Conservation (phyloP, 1,139 yeast species). For the Lodderomyces pseudojiufengensis region DNA sequence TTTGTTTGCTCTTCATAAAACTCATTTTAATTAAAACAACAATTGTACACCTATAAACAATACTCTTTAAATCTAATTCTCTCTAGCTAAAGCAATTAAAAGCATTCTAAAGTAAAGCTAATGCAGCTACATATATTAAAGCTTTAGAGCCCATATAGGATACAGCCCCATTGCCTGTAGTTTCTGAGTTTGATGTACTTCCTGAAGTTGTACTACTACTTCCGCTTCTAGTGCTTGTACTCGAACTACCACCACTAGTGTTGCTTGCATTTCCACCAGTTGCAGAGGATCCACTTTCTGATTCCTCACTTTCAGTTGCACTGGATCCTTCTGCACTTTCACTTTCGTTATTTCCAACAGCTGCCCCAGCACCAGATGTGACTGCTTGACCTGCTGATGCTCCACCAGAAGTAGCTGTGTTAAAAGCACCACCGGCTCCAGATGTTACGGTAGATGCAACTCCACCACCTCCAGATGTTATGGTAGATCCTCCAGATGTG, state of each 20-base stretch:
- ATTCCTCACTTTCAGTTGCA: background rate
- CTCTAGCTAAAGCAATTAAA: background rate
- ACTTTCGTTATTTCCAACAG: background rate
- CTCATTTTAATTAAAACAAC: background rate
- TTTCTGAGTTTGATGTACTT: conserved; percentile 3
- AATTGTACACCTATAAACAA: no score
- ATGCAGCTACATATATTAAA: conserved; percentile 9
- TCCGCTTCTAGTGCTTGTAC: conserved; percentile 1
- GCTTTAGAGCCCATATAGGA: conserved; percentile 5
- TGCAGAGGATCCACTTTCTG: conserved; percentile 1
- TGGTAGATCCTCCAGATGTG: no score
- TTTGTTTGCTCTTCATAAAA: no score
- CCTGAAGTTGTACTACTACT: conserved; percentile 1
- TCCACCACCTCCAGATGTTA: background rate
- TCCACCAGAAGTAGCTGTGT: conserved; percentile 7
- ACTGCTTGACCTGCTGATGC: conserved; percentile 3
- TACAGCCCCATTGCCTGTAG: conserved; percentile 2
- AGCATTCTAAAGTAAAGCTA: conserved; percentile 6
- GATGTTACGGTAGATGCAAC: background rate
- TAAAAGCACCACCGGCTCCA: background rate
- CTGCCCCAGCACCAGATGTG: conserved; percentile 2
- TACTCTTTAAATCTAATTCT: no score
- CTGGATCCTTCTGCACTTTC: background rate
- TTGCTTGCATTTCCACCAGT: conserved; percentile 1
- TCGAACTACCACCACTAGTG: background rate